Evolutionary conservation across 352 stramenopile genomes (phyloP).

Genomic region (Pythium aphanidermatum): DNA sequence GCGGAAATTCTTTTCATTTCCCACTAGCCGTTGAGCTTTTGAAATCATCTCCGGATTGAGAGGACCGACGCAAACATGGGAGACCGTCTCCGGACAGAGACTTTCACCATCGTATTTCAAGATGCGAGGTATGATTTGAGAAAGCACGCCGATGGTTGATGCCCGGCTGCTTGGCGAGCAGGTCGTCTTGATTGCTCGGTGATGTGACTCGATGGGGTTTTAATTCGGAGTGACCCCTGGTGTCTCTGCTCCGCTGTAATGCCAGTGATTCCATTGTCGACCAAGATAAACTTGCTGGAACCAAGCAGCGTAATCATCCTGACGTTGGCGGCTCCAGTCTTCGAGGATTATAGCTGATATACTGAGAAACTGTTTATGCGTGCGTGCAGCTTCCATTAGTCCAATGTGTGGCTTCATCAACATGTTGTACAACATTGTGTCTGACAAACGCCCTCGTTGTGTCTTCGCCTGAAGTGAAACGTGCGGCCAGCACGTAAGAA

Average conservation of each 20-base stretch:
- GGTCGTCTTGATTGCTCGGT: constrained; percentile 4
- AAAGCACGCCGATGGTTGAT: no score
- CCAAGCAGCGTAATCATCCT: background rate
- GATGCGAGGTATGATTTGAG: no score
- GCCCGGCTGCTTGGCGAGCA: no score
- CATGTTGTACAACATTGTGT: background rate
- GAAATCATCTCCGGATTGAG: no score
- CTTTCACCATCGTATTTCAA: no score
- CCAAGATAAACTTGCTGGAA: background rate
- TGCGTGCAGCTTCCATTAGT: background rate
- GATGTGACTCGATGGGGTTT: constrained; percentile 6
- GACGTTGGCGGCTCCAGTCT: background rate
- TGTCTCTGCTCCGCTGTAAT: background rate
- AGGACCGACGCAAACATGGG: no score
- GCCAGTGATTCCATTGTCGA: background rate
- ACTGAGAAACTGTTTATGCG: background rate
- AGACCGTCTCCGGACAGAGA: no score
- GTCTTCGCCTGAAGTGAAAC: background rate
- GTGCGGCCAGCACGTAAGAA: constrained; percentile 3
- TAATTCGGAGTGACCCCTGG: background rate
- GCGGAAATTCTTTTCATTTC: no score
- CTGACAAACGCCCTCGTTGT: background rate
- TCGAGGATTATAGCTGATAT: background rate
- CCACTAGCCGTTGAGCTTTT: no score
- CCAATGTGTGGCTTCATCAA: background rate